These are phyloP conservation scores for Penicillium sclerotiorum DNA, from an alignment of 2,329 filamentous ascomycete species.

Conservation along the genomic window DNA sequence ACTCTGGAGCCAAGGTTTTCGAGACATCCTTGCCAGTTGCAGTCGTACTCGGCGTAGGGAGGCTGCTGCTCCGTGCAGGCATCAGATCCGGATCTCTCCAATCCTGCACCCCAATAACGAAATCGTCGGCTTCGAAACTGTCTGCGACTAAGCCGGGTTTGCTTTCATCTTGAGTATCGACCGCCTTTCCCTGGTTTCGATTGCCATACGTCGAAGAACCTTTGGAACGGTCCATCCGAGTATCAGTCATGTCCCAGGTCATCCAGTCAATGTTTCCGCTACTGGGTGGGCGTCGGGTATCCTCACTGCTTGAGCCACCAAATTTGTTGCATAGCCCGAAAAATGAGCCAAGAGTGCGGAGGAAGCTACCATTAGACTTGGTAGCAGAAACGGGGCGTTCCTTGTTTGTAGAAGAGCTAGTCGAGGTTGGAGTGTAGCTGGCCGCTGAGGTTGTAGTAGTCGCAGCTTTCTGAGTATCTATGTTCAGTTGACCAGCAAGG, in stretches of 20 bases:
- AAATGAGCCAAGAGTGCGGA: slow-evolving; percentile 49
- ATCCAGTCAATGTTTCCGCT: slow-evolving; percentile 77
- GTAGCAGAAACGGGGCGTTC: slow-evolving; percentile 16
- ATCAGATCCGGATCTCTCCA: slow-evolving; percentile 80
- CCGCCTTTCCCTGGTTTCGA: slow-evolving; percentile 19
- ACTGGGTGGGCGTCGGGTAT: slow-evolving; percentile 68
- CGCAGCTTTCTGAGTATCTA: slow-evolving; percentile 22
- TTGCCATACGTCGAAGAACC: slow-evolving; percentile 31
- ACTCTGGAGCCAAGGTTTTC: slow-evolving; percentile 36
- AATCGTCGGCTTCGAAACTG: slow-evolving; percentile 58
- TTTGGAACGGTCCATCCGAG: slow-evolving; percentile 21
- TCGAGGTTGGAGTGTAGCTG: slow-evolving; percentile 34
- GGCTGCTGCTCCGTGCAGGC: slow-evolving; percentile 40
- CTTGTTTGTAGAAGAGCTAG: slow-evolving; percentile 23
- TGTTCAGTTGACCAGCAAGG: slow-evolving; percentile 24
- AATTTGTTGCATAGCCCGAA: slow-evolving; percentile 45
- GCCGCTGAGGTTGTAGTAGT: slow-evolving; percentile 29
- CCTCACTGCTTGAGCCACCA: slow-evolving; percentile 36
- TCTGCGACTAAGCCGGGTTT: slow-evolving; percentile 24
- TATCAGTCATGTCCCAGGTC: slow-evolving; percentile 24
- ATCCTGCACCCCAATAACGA: slow-evolving; percentile 82
- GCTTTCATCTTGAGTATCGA: slow-evolving; percentile 17
- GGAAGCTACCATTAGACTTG: slow-evolving; percentile 33
- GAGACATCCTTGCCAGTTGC: slow-evolving; percentile 26
- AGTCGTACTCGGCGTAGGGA: slow-evolving; percentile 26